Evolutionary conservation across 768 basidiomycete genomes (phyloP), one percentile per base, ranked within the genome.

Genomic region (Russula sp.): DNA sequence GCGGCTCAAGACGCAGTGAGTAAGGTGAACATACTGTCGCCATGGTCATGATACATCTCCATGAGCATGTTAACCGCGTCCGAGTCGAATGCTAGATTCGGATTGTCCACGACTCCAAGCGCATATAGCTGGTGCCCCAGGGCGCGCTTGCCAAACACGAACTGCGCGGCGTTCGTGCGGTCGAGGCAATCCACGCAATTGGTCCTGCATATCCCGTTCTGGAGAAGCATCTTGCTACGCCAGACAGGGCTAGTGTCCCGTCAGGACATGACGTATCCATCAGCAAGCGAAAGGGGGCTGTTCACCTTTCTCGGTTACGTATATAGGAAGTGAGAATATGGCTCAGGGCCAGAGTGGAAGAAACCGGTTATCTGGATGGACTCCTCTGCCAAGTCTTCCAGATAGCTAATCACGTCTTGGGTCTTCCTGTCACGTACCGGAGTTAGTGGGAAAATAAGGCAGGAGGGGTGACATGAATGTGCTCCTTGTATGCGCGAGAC

Each of bases 161-260:
- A 98, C 70, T 98, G 95, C 0, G 93, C 94, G 3, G 94, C 93
- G 69, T 98, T 98, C 4, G 96, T 98, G 11, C 96, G 85, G 73
- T 97, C 94, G 14, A 99, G 77, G 70, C 96, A 99, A 70, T 99
- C 96, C 0, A 99, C 94, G 70, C 97, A 99, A 70, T 99, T 99
- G 0, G 87, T 94, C 16, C 97, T 82, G 63, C 91, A 91, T 32
- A 98, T 84, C 1, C 97, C 97, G 51, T 89, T 92, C 74, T 99
- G 97, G 10, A 99, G 75, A 1, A 84, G 80, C 66, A 97, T 91
- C 1, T 76, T 79, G 59, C 74, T 77, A 8, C 91, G 84, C 82
- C 87, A 89, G 1, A 75, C 66, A 6, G 74, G 69, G 18, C 66
- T 71, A 31, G 1, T 32, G 9, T 49, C 14, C 37, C 39, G 52